Evolutionary conservation across 148 eudicot species (phyloP).

Genomic region (Heliosperma pusillum): DNA sequence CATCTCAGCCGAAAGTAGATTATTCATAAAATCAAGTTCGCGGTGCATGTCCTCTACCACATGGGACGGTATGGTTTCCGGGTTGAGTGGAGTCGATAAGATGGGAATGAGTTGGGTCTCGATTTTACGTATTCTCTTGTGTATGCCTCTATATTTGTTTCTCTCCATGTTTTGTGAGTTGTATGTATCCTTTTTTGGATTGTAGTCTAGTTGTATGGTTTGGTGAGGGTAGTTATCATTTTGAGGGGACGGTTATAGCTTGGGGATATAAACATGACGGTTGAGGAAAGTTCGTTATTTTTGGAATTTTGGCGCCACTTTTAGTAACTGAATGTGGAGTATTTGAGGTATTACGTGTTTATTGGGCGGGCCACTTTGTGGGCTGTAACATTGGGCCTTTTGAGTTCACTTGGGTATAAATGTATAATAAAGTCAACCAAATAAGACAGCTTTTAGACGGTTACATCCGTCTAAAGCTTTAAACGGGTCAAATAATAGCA

Average conservation of each 20-base stretch:
- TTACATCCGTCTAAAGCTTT: too few species aligned
- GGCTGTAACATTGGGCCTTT: too few species aligned
- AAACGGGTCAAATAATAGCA: too few species aligned
- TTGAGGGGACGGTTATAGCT: neutral
- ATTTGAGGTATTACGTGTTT: neutral
- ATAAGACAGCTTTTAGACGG: too few species aligned
- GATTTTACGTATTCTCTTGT: slow-evolving; percentile 3
- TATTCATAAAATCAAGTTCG: too few species aligned
- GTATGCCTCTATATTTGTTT: neutral
- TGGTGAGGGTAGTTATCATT: slow-evolving; percentile 5
- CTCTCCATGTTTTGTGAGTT: slow-evolving; percentile 10
- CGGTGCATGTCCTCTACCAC: too few species aligned
- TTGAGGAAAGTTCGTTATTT: slow-evolving; percentile 9
- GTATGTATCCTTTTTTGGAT: too few species aligned
- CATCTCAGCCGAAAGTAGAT: slow-evolving; percentile 13
- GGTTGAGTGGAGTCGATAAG: neutral
- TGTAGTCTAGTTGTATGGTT: neutral
- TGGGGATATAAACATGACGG: slow-evolving; percentile 19
- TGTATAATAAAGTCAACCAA: too few species aligned
- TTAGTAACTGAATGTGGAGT: neutral
- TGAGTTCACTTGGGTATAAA: too few species aligned
- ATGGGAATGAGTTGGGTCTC: slow-evolving; percentile 20
- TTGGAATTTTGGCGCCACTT: slow-evolving; percentile 25
- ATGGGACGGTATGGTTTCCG: neutral
- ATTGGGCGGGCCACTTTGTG: neutral